Percentiles rank a stretch among this genome's conserved stretches.
phyloP scores from a whole-genome alignment of 306 rosid species.

The Hylodesmum podocarpum region DNA sequence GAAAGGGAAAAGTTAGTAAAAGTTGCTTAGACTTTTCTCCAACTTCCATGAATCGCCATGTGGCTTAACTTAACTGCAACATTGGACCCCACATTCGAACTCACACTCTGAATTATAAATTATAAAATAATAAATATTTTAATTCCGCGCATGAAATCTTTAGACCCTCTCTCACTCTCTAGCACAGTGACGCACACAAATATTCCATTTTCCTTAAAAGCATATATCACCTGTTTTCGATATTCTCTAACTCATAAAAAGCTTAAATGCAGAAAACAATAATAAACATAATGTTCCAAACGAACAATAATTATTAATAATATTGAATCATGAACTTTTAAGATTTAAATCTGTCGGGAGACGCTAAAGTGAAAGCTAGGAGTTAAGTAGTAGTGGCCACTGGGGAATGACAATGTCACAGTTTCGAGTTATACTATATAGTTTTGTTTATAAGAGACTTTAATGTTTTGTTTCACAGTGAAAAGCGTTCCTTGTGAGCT shows the following conservation, averaged over 20 bases:
- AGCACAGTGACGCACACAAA: conserved; percentile 20
- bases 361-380: conserved; percentile 40
- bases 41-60: conserved; percentile 44
- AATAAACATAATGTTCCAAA: conserved; percentile 24
- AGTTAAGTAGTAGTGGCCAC: conserved; percentile 8
- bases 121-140: conserved; percentile 3
- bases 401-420: conserved; percentile 24
- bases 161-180: neutral
- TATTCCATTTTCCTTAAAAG: conserved; percentile 67
- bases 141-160: conserved; percentile 41
- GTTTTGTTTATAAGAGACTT: neutral
- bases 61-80: conserved; percentile 30
- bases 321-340: conserved; percentile 40
- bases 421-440: neutral
- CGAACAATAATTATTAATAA: conserved; percentile 32
- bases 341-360: conserved; percentile 47
- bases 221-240: conserved; percentile 39
- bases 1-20: conserved; percentile 28
- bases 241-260: conserved; percentile 41
- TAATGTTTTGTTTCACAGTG: conserved; percentile 21
- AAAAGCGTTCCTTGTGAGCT: conserved; percentile 33
- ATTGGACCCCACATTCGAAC: conserved; percentile 9
- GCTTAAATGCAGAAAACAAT: conserved; percentile 37
- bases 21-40: conserved; percentile 54
- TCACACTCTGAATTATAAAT: neutral